Conservation (phyloP, 331 rosid species). For the Pyrus hybrid region DNA sequence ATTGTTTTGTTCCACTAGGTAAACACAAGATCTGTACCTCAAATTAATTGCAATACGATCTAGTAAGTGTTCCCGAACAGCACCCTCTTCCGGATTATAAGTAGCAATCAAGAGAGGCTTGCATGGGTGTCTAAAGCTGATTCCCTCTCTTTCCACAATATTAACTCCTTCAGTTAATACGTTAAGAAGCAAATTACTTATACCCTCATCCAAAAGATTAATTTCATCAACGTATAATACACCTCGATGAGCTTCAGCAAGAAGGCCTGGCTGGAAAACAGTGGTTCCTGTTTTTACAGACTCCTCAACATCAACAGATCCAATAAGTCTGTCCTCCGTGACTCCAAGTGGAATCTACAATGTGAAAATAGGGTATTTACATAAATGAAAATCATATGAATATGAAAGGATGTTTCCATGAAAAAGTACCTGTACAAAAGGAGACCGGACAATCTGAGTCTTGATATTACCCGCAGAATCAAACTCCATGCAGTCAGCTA, state of each 20-base stretch:
- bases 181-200: constrained; percentile 96
- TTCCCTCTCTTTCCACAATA: constrained; percentile 93
- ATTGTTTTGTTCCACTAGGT: constrained; percentile 5
- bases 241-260: constrained; percentile 98
- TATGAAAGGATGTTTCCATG: constrained; percentile 12
- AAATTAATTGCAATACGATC: constrained; percentile 93
- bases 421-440: constrained; percentile 82
- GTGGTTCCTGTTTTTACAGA: constrained; percentile 90
- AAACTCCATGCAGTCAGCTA: constrained; percentile 38
- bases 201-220: constrained; percentile 96
- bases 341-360: constrained; percentile 96
- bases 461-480: constrained; percentile 73
- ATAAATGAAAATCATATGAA: constrained; percentile 6
- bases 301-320: constrained; percentile 98
- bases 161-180: constrained; percentile 94
- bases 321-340: constrained; percentile 97
- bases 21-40: constrained; percentile 50
- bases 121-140: constrained; percentile 93
- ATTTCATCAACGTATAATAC: constrained; percentile 94
- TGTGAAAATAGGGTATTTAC: constrained; percentile 11
- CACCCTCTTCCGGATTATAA: constrained; percentile 96
- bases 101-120: constrained; percentile 97
- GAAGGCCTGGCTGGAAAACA: constrained; percentile 96
- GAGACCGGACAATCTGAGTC: constrained; percentile 77
- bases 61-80: constrained; percentile 86